Conservation (phyloP, 805 yeast species). For the Yueomyces sp. region DNA sequence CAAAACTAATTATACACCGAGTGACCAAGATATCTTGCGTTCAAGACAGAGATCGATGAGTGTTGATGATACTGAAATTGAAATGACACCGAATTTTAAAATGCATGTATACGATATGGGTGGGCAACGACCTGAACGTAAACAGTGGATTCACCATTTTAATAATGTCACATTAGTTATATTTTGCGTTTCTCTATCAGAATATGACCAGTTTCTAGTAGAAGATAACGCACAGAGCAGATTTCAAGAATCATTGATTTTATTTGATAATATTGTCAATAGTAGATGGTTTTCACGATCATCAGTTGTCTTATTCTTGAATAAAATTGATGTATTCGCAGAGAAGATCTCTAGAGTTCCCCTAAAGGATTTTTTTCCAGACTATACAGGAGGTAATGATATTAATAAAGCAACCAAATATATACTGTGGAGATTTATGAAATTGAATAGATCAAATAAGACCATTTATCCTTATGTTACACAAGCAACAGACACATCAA, state of each 20-base stretch:
- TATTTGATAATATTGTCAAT: conserved; percentile 84
- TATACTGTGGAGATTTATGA: conserved; percentile 80
- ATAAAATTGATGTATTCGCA: conserved; percentile 82
- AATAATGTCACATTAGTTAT: conserved; percentile 83
- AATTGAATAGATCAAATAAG: conserved; percentile 68
- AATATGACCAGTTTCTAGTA: conserved; percentile 74
- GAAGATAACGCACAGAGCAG: conserved; percentile 70
- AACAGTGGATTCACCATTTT: conserved; percentile 95
- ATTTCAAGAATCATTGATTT: conserved; percentile 65
- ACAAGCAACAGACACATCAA: conserved; percentile 87
- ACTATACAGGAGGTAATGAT: conserved; percentile 81
- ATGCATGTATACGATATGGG: conserved; percentile 77
- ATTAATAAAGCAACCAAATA: conserved; percentile 85
- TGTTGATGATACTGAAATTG: conserved; percentile 69
- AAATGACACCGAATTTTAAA: conserved; percentile 48
- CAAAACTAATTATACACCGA: conserved; percentile 46
- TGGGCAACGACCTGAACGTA: conserved; percentile 91
- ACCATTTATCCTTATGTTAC: conserved; percentile 84
- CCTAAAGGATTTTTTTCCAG: conserved; percentile 72
- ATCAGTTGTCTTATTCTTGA: conserved; percentile 72
- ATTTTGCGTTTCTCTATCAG: conserved; percentile 83
- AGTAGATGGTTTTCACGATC: conserved; percentile 87
- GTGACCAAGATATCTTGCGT: conserved; percentile 63
- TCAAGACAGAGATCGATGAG: conserved; percentile 91
- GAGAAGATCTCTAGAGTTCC: conserved; percentile 76